phyloP scores from a whole-genome alignment of 192 early-diverging fungal species.

The Backusella sp. region DNA sequence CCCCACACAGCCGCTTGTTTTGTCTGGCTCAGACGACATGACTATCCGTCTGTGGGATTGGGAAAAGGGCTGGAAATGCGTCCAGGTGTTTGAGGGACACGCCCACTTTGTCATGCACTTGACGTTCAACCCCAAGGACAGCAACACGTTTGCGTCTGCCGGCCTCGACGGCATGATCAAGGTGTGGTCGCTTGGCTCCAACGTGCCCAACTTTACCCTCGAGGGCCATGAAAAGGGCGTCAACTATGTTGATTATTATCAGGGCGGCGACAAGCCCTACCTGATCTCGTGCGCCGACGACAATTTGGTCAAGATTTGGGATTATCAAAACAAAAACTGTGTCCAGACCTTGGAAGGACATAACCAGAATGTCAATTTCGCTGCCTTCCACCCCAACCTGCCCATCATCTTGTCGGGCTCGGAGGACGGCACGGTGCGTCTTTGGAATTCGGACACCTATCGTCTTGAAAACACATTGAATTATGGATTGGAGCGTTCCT shows the following conservation, averaged over 20 bases:
- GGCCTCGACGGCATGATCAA: conserved; percentile 96
- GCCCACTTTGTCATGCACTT: conserved; percentile 97
- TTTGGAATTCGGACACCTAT: conserved; percentile 99
- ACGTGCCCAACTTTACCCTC: conserved; percentile 93
- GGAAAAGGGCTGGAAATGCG: conserved; percentile 98
- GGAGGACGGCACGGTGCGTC: conserved; percentile 91
- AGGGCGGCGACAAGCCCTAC: conserved; percentile 97
- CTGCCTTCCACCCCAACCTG: conserved; percentile 91
- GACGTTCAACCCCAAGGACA: conserved; percentile 98
- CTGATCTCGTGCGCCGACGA: conserved; percentile 95
- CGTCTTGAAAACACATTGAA: conserved; percentile 95
- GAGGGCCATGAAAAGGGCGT: conserved; percentile 98
- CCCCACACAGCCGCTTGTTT: conserved; percentile 89
- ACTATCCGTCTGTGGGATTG: conserved; percentile 99
- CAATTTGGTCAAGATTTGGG: conserved; percentile 93
- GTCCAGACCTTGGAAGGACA: conserved; percentile 99
- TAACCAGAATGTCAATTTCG: conserved; percentile 88
- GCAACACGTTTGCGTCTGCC: conserved; percentile 98
- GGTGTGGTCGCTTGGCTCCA: conserved; percentile 94
- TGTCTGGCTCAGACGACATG: conserved; percentile 97
- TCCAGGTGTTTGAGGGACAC: conserved; percentile 96
- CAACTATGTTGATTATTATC: conserved; percentile 98
- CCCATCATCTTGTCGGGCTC: conserved; percentile 95
- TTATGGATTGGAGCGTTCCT: conserved; percentile 97
- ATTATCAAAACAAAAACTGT: conserved; percentile 99